phyloP scores from a whole-genome alignment of 306 rosid species.

The Senna siamea region DNA sequence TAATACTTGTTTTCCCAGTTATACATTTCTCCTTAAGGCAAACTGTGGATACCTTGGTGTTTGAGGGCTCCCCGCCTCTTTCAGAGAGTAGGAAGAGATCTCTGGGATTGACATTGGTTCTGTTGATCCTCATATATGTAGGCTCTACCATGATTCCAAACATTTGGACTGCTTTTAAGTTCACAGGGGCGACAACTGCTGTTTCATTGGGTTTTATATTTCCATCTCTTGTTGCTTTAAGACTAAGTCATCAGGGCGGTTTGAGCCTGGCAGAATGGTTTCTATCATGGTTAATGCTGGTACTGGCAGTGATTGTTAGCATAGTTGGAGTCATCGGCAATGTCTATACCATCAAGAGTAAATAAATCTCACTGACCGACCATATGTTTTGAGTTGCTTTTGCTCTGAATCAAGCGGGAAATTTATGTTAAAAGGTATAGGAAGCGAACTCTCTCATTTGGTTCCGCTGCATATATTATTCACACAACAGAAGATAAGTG shows the following conservation, averaged over 20 bases:
- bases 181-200: constrained; percentile 95
- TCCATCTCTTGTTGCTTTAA: constrained; percentile 75
- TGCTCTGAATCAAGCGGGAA: constrained; percentile 28
- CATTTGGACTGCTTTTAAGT: constrained; percentile 95
- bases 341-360: constrained; percentile 63
- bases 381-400: constrained; percentile 34
- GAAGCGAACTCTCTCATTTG: constrained; percentile 29
- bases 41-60: constrained; percentile 75
- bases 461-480: constrained; percentile 32
- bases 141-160: constrained; percentile 94
- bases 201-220: constrained; percentile 90
- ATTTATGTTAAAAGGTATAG: constrained; percentile 20
- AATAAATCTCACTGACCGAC: constrained; percentile 52
- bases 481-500: constrained; percentile 14
- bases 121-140: constrained; percentile 76
- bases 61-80: constrained; percentile 76
- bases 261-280: constrained; percentile 60
- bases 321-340: constrained; percentile 77
- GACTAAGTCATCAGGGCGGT: constrained; percentile 54
- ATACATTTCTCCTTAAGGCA: constrained; percentile 88
- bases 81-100: constrained; percentile 81
- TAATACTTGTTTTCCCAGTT: constrained; percentile 93
- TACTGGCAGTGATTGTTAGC: constrained; percentile 69
- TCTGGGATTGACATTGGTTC: constrained; percentile 66
- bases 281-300: constrained; percentile 73